A percentile compares a stretch with the other conserved stretches of the same genome.
phyloP scores from a whole-genome alignment of 169 alveolate genomes.

The Cryptosporidium tyzzeri region DNA sequence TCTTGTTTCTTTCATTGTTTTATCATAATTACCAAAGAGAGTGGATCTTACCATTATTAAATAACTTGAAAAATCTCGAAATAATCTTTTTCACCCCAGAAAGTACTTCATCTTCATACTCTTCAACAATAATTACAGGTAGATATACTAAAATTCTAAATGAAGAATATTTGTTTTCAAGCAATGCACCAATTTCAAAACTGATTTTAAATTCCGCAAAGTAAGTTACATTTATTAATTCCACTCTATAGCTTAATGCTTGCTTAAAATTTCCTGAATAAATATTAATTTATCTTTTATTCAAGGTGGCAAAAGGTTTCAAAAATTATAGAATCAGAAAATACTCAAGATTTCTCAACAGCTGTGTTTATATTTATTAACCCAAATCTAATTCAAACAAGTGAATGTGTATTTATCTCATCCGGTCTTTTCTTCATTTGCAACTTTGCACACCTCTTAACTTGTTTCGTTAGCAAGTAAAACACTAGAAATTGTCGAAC shows the following conservation, averaged over 20 bases:
- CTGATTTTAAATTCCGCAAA: neutral
- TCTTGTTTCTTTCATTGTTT: constrained; percentile 27
- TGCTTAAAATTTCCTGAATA: too few relatives aligned
- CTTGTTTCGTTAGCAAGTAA: constrained; percentile 11
- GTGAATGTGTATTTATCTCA: neutral
- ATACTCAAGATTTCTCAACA: neutral
- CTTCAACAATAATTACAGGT: constrained; percentile 38
- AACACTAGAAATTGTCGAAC: neutral
- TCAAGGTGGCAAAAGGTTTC: constrained; percentile 25
- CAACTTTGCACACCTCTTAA: constrained; percentile 13
- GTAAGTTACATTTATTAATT: constrained; percentile 26
- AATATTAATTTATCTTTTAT: neutral
- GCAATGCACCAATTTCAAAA: constrained; percentile 5
- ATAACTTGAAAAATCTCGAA: neutral
- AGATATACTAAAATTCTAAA: constrained; percentile 15
- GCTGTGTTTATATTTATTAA: constrained; percentile 18
- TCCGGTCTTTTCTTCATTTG: constrained; percentile 37
- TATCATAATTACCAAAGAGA: neutral
- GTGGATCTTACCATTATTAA: neutral
- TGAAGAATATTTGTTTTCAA: neutral
- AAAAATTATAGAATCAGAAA: constrained; percentile 11
- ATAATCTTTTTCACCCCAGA: constrained; percentile 26
- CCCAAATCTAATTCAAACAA: constrained; percentile 17
- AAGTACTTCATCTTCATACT: neutral
- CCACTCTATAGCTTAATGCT: neutral